Evolutionary conservation across 257 asterid genomes (phyloP), one percentile per base, ranked within the genome.

Genomic region (Gentiana macrophylla): DNA sequence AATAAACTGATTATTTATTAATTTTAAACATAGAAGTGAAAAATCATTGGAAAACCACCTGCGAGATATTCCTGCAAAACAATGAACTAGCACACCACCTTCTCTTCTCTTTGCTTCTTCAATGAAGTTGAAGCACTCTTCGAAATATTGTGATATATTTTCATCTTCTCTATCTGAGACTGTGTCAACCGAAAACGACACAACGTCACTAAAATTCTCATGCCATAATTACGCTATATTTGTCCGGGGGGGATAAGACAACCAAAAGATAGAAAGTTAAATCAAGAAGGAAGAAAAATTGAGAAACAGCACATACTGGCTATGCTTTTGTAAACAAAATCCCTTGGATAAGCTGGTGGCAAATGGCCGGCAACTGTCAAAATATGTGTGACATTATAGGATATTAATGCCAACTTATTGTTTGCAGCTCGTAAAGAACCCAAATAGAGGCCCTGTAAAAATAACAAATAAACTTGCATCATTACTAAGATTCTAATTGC

Each of bases 351-450:
- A 57, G 73, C 59, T 13, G 85, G 89, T 60, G 76, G 2, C 32
- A 82, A 32, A 0, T 72, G 69, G 67, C 55, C 70, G 51, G 94
- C 89, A 13, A 82, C 77, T 0, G 89, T 86, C 80, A 90, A 70
- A 58, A 86, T 61, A 59, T 84, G 98, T 1, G 95, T 91, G 67
- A 87, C 47, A 43, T 90, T 84, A 70, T 70, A 71, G 68, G 72
- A 76, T 75, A 72, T 75, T 75, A 90, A 69, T 69, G 74, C 79
- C 55, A 33, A 59, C 72, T 59, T 74, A 51, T 77, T 75, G 58
- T 62, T 70, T 49, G 98, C 98, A 74, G 98, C 94, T 64, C 84
- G 94, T 36, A 84, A 62, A n/a, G 98, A 90, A 13, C 98, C 98
- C 61, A 90, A 73, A 74, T 66, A 86, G 54, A 90, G 89, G 55